Evolutionary conservation across 2,329 filamentous ascomycete genomes (phyloP).

Genomic region (Trichoderma breve): DNA sequence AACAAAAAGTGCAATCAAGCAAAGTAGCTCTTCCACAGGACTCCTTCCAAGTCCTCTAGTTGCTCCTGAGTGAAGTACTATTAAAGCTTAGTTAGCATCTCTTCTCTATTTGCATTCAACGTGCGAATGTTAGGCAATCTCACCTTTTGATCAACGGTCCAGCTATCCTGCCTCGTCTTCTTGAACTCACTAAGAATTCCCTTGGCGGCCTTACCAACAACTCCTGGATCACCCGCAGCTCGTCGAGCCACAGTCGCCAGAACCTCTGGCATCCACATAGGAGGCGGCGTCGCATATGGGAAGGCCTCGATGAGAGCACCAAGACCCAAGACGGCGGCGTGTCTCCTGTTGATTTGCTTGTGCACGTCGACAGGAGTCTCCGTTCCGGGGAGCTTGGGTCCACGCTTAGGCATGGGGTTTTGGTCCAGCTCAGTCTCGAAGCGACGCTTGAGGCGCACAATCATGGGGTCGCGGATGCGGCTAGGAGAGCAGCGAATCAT

Average conservation of each 20-base stretch:
- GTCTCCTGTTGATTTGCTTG: constrained; percentile 74
- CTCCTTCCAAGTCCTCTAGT: constrained; percentile 90
- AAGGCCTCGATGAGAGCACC: constrained; percentile 93
- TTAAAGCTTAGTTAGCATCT: not conserved
- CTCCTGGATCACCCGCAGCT: constrained; percentile 83
- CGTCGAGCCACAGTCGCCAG: constrained; percentile 79
- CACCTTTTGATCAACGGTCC: constrained; percentile 97
- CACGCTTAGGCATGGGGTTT: constrained; percentile 82
- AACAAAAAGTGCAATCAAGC: constrained; percentile 51
- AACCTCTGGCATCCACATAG: constrained; percentile 89
- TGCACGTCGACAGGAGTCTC: constrained; percentile 70
- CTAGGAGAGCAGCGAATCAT: constrained; percentile 97
- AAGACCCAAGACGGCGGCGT: constrained; percentile 87
- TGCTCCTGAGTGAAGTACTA: constrained; percentile 87
- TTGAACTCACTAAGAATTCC: constrained; percentile 94
- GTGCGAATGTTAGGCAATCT: constrained; percentile 30
- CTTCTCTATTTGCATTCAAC: not conserved
- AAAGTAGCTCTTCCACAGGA: constrained; percentile 99
- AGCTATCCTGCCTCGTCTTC: constrained; percentile 98
- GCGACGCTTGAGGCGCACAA: constrained; percentile 70
- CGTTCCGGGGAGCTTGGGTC: constrained; percentile 58
- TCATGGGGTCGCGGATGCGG: constrained; percentile 72
- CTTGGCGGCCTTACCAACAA: constrained; percentile 96
- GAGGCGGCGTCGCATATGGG: constrained; percentile 90
- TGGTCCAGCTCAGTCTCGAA: constrained; percentile 76